Evolutionary conservation across 441 rosid genomes (phyloP).

Genomic region (Aquilaria agallochum): DNA sequence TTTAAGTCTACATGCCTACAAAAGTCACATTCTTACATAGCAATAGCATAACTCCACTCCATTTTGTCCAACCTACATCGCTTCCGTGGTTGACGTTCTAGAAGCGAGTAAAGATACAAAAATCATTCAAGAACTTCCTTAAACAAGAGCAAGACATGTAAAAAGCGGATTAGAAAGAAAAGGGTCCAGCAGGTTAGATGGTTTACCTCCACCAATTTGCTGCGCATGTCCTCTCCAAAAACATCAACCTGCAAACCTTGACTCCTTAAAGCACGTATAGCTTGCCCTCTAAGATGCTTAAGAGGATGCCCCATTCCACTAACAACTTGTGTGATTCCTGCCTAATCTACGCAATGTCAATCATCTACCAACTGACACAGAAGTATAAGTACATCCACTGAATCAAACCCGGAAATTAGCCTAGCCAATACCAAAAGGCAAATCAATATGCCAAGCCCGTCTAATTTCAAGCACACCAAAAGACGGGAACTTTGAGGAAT

Average conservation of each 20-base stretch:
- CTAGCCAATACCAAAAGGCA: background rate
- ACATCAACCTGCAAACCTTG: conserved; percentile 81
- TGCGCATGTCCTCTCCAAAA: conserved; percentile 77
- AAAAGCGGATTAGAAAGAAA: too few relatives aligned
- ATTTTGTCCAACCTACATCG: too few relatives aligned
- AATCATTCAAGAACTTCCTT: too few relatives aligned
- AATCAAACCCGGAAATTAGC: background rate
- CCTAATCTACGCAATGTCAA: conserved; percentile 64
- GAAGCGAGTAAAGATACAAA: too few relatives aligned
- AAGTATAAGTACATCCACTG: background rate
- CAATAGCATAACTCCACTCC: too few relatives aligned
- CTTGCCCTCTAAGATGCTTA: conserved; percentile 80
- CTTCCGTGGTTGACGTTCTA: too few relatives aligned
- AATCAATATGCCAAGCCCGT: background rate
- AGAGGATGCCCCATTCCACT: conserved; percentile 86
- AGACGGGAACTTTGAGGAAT: background rate
- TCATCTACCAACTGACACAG: conserved; percentile 12
- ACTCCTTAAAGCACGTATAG: conserved; percentile 62
- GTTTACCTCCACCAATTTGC: conserved; percentile 71
- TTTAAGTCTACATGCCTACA: too few relatives aligned
- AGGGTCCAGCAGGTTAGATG: conserved; percentile 3
- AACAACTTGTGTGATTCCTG: conserved; percentile 75
- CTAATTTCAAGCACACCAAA: background rate
- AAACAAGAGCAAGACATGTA: too few relatives aligned
- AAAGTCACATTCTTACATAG: too few relatives aligned